A percentile compares a stretch with the other conserved stretches of the same genome.
These are phyloP conservation scores for Thermothelomyces thermophilus DNA, from an alignment of 2,329 filamentous ascomycete genomes.

Conservation along the genomic window DNA sequence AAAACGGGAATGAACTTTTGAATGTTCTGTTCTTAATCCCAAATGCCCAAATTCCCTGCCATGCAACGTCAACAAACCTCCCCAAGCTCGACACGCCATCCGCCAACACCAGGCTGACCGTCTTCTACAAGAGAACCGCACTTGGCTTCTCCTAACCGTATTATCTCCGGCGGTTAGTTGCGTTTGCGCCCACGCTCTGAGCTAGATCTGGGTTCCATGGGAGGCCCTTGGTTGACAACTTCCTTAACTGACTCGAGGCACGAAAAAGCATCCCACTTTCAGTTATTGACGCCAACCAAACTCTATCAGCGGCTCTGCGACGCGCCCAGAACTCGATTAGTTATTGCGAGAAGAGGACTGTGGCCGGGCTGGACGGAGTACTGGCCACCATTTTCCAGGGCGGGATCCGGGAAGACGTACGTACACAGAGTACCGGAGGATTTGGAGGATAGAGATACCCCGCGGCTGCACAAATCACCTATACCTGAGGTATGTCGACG, in stretches of 20 bases:
- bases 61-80: not conserved
- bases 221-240: too few relatives aligned
- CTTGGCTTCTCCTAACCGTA: not conserved
- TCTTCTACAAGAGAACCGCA: not conserved
- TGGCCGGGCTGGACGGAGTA: too few relatives aligned
- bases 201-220: too few relatives aligned
- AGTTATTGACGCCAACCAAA: too few relatives aligned
- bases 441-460: too few relatives aligned
- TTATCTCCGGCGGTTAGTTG: not conserved
- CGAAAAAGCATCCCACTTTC: too few relatives aligned
- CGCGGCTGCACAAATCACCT: too few relatives aligned
- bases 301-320: too few relatives aligned
- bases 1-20: not conserved
- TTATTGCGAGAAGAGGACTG: too few relatives aligned
- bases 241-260: too few relatives aligned
- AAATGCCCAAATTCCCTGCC: not conserved
- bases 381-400: not conserved
- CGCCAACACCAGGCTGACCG: slow-evolving; percentile 1
- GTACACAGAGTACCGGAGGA: not conserved
- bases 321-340: too few relatives aligned
- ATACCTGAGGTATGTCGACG: too few relatives aligned
- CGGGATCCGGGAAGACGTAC: not conserved
- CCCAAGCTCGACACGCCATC: not conserved
- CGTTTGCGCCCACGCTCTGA: not conserved
- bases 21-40: not conserved